Evolutionary conservation across 441 rosid species (phyloP), one percentile per base, ranked within the genome.

Genomic region (Erodium moschatum): DNA sequence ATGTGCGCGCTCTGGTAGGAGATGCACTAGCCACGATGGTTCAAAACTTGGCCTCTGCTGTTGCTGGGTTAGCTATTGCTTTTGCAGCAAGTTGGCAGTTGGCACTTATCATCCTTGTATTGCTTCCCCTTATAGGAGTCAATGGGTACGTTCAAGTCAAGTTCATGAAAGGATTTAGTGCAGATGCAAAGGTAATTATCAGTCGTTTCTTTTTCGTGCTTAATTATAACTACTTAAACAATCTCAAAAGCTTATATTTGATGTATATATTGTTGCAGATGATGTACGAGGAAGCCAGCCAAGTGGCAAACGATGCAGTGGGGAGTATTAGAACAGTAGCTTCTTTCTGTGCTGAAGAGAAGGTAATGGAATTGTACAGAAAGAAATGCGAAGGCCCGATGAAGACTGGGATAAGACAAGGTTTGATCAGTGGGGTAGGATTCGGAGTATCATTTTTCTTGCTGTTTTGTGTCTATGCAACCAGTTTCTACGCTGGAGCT

Each of bases 251-350:
- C 60, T 52, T 9, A 15, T 52, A 24, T 5, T 5, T 16, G 18
- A 13, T 13, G 5, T 0, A 24, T 48, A 6, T 10, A 68, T 75
- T 35, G 27, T n/a, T 71, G 76, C 82, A 92, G 96, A 75, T 58
- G 77, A 85, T 82, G 87, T 92, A 88, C 1, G 92, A 87, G 75
- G 91, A 90, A 75, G 98, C 98, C 10, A 92, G 89, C 75, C 87
- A 89, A 72, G 87, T 91, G 29, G 96, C 92, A 0, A 83, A 81
- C 62, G 94, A 91, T 70, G 97, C 97, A 3, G 89, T 87, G 0
- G 87, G 98, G 50, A 86, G 92, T 69, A 90, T 90, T 31, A 86
- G 97, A 75, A 90, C 98, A 0, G 91, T 92, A 69, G 93, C 93
- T 54, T 92, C 97, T 2, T 92, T 86, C 77, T 85, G 94, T 73